Evolutionary conservation across 1,139 yeast genomes (phyloP).

Genomic region (Taphrina pruni): DNA sequence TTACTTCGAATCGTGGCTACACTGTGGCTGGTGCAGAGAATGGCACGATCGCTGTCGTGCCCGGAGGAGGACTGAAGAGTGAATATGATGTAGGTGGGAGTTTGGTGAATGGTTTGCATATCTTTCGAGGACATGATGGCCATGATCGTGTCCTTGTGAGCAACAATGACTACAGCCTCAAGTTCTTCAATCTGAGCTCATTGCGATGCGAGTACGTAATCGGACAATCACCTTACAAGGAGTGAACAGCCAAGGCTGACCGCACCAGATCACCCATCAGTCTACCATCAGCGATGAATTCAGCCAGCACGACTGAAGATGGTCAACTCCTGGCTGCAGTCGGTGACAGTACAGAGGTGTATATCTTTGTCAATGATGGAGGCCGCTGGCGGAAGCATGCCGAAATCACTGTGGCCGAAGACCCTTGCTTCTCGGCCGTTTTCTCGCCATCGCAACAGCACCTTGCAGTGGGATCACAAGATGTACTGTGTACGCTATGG

Average conservation of each 20-base stretch:
- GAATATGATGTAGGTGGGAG: conserved; percentile 31
- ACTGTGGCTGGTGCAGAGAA: conserved; percentile 37
- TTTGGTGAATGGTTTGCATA: conserved; percentile 33
- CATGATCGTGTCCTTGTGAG: conserved; percentile 21
- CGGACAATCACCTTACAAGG: not conserved
- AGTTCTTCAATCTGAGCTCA: conserved; percentile 17
- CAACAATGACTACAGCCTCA: conserved; percentile 35
- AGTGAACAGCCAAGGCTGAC: not conserved
- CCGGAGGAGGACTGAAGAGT: conserved; percentile 8
- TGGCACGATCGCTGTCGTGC: conserved; percentile 26
- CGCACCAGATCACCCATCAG: conserved; percentile 11
- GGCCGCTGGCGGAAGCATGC: conserved; percentile 28
- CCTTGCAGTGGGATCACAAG: conserved; percentile 39
- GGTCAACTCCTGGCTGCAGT: conserved; percentile 42
- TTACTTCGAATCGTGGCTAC: conserved; percentile 26
- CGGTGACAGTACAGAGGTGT: conserved; percentile 41
- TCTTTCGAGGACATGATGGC: conserved; percentile 6
- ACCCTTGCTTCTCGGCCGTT: conserved; percentile 33
- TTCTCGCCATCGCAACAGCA: conserved; percentile 27
- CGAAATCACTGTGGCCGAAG: conserved; percentile 27
- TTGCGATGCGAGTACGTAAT: conserved; percentile 10
- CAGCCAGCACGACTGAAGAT: conserved; percentile 40
- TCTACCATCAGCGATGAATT: conserved; percentile 40
- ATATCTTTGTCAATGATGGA: conserved; percentile 26
- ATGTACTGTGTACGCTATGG: not conserved